A percentile compares a stretch with the other conserved stretches of the same genome.
These are phyloP conservation scores for Apiospora phragmitis DNA, from an alignment of 2,329 filamentous ascomycete genomes.

Conservation along the genomic window DNA sequence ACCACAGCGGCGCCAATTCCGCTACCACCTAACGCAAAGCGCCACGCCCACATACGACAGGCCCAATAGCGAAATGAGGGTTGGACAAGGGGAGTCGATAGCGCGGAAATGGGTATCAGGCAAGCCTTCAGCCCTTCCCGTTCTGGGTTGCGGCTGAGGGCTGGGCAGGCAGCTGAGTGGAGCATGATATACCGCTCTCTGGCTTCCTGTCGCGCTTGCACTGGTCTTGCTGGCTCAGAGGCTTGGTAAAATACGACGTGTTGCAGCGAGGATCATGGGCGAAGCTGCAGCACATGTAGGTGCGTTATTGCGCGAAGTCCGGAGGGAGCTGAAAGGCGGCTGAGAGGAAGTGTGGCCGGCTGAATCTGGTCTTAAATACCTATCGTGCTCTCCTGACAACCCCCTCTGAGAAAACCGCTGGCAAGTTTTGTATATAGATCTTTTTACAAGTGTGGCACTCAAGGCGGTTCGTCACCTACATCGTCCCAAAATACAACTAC, in stretches of 20 bases:
- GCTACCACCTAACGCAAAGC: neutral
- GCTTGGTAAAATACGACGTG: neutral
- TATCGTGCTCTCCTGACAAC: neutral
- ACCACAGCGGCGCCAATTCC: neutral
- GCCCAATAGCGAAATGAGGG: neutral
- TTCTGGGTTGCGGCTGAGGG: neutral
- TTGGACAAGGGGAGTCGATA: conserved; percentile 3
- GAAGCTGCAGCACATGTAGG: neutral
- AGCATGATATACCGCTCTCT: neutral
- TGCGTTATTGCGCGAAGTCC: neutral
- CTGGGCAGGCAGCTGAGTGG: conserved; percentile 5
- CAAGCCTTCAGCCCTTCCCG: neutral
- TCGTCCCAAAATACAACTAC: neutral
- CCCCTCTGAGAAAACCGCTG: neutral
- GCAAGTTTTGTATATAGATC: neutral
- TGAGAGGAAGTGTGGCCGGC: neutral
- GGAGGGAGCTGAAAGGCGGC: neutral
- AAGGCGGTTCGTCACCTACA: neutral
- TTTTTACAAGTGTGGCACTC: neutral
- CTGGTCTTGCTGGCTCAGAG: neutral
- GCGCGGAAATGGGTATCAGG: conserved; percentile 1
- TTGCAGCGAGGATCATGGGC: neutral
- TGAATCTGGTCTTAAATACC: neutral
- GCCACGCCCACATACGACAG: neutral
- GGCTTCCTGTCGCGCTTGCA: neutral